These are phyloP conservation scores for Grammothele lineata DNA, from an alignment of 768 basidiomycete species.

Conservation along the genomic window DNA sequence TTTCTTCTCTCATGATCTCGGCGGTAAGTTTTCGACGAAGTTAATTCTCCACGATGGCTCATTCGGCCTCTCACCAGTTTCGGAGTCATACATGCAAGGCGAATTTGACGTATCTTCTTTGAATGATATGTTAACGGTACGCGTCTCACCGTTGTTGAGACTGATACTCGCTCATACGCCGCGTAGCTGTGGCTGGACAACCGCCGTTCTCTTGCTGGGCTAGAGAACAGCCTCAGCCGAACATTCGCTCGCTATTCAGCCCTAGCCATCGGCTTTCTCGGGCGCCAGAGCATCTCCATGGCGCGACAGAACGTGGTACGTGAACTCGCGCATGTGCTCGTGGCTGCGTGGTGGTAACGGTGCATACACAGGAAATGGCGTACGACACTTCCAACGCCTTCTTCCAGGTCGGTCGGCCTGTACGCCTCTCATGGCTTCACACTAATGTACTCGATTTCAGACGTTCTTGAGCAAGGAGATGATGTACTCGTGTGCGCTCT, in stretches of 20 bases:
- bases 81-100: slow-evolving; percentile 22
- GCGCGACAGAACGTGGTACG: not conserved
- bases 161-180: not conserved
- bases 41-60: not conserved
- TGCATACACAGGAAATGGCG: not conserved
- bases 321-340: not conserved
- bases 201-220: slow-evolving; percentile 9
- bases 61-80: slow-evolving; percentile 1
- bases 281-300: not conserved
- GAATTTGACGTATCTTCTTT: slow-evolving; percentile 18
- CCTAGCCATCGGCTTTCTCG: not conserved
- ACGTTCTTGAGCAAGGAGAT: slow-evolving; percentile 35
- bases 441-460: too few relatives aligned
- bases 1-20: not conserved
- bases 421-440: too few relatives aligned
- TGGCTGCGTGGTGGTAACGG: too few relatives aligned
- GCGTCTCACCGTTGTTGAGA: too few relatives aligned
- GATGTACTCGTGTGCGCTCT: slow-evolving; percentile 42
- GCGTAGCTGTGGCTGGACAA: slow-evolving; percentile 9
- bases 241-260: not conserved
- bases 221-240: slow-evolving; percentile 1
- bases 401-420: slow-evolving; percentile 5
- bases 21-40: not conserved
- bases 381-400: slow-evolving; percentile 11
- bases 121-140: slow-evolving; percentile 1